Conservation (phyloP, 2,329 filamentous ascomycete species). For the Talaromyces piceae region DNA sequence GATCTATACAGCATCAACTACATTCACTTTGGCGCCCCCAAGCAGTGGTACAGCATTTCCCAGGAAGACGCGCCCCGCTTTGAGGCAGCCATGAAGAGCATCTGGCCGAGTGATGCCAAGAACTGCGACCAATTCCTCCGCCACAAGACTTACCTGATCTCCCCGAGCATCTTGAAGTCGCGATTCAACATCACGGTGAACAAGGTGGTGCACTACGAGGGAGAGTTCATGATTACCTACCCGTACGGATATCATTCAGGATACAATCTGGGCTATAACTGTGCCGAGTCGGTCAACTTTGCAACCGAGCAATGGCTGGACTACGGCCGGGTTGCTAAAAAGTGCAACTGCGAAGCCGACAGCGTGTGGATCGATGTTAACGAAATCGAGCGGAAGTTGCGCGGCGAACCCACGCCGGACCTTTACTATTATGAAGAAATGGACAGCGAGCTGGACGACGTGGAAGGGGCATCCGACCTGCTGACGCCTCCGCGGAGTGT, state of each 20-base stretch:
- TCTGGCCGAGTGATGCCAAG: constrained; percentile 93
- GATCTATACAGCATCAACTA: constrained; percentile 99
- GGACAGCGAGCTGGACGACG: constrained; percentile 58
- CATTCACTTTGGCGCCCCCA: constrained; percentile 95
- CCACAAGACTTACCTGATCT: constrained; percentile 96
- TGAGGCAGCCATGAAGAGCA: constrained; percentile 87
- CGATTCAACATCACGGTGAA: constrained; percentile 96
- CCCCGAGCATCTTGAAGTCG: constrained; percentile 74
- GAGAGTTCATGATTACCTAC: constrained; percentile 97
- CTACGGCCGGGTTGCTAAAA: constrained; percentile 91
- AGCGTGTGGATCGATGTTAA: constrained; percentile 98
- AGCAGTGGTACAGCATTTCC: constrained; percentile 99
- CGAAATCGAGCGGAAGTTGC: constrained; percentile 88
- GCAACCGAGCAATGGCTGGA: constrained; percentile 91
- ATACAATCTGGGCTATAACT: constrained; percentile 97
- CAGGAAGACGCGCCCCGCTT: constrained; percentile 90
- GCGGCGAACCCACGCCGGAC: constrained; percentile 64
- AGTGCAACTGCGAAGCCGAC: constrained; percentile 93
- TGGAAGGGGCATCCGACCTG: constrained; percentile 59
- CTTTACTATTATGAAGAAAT: constrained; percentile 37
- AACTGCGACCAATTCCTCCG: constrained; percentile 92
- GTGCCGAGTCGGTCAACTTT: constrained; percentile 97
- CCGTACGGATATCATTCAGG: constrained; percentile 98
- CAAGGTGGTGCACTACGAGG: constrained; percentile 87
- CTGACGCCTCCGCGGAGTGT: constrained; percentile 73